Evolutionary conservation across 192 early-diverging fungal genomes (phyloP).

Genomic region (Podila horticola): DNA sequence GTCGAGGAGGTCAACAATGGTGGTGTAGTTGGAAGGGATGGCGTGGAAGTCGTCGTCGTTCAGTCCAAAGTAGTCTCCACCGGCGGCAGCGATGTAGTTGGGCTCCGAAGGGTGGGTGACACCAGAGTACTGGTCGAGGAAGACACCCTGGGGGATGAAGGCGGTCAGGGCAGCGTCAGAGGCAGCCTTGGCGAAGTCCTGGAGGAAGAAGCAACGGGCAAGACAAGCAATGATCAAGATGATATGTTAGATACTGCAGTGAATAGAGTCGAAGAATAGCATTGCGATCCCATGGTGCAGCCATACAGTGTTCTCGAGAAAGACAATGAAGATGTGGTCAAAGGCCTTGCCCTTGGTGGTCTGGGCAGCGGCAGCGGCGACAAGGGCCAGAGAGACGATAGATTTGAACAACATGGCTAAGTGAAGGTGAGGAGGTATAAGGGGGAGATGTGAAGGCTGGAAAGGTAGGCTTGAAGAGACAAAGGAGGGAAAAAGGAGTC

Average conservation of each 20-base stretch:
- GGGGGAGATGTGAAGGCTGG: too few relatives aligned
- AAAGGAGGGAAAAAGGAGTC: too few relatives aligned
- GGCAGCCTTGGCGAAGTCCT: conserved; percentile 26
- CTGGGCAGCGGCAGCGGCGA: not conserved
- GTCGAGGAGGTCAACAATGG: conserved; percentile 68
- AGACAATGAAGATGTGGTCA: conserved; percentile 44
- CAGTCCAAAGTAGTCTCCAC: conserved; percentile 62
- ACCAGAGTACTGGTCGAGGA: conserved; percentile 68
- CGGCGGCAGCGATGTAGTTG: conserved; percentile 77
- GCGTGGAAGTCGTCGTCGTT: conserved; percentile 56
- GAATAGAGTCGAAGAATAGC: too few relatives aligned
- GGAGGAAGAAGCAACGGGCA: conserved; percentile 3
- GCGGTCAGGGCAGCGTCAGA: not conserved
- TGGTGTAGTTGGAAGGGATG: conserved; percentile 52
- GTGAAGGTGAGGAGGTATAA: too few relatives aligned
- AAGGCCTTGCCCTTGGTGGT: conserved; percentile 10
- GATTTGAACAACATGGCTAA: too few relatives aligned
- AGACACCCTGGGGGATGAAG: conserved; percentile 52
- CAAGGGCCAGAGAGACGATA: not conserved
- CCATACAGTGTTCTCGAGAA: conserved; percentile 48
- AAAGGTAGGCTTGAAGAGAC: too few relatives aligned
- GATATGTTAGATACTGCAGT: too few relatives aligned
- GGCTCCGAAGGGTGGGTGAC: conserved; percentile 76
- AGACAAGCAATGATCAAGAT: not conserved
- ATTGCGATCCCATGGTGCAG: not conserved